Evolutionary conservation across 2,329 filamentous ascomycete genomes (phyloP).

Genomic region (Epichloe elymi): DNA sequence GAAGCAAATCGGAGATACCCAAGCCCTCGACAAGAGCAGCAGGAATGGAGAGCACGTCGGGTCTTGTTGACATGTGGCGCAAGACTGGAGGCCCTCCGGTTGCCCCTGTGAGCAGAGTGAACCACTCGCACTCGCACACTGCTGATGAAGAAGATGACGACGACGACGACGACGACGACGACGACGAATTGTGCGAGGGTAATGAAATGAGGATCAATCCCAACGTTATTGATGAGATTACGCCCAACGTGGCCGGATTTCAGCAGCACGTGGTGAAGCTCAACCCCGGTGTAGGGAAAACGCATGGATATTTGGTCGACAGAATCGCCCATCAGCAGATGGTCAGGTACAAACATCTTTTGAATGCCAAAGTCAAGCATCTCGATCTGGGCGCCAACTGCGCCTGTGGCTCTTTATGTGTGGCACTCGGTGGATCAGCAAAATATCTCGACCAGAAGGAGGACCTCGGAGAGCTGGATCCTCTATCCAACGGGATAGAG

Average conservation of each 20-base stretch:
- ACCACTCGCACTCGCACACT: conserved; percentile 1
- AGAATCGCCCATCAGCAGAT: conserved; percentile 73
- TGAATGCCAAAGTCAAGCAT: conserved; percentile 60
- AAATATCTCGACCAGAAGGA: conserved; percentile 46
- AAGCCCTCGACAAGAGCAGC: conserved; percentile 20
- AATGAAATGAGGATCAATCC: conserved; percentile 49
- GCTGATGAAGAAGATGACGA: background rate
- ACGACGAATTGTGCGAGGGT: conserved; percentile 42
- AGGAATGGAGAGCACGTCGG: conserved; percentile 25
- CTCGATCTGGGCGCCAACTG: conserved; percentile 49
- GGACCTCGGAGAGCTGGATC: conserved; percentile 46
- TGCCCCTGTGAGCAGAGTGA: conserved; percentile 28
- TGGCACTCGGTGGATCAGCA: conserved; percentile 52
- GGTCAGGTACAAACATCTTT: conserved; percentile 63
- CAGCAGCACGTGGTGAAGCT: conserved; percentile 57
- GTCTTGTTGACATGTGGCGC: conserved; percentile 38
- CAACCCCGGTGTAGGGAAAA: conserved; percentile 54
- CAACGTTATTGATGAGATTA: conserved; percentile 52
- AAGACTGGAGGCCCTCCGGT: conserved; percentile 41
- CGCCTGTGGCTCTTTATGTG: conserved; percentile 47
- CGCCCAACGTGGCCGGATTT: conserved; percentile 65
- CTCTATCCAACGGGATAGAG: conserved; percentile 36
- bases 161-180: conserved; percentile 40
- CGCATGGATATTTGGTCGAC: conserved; percentile 53
- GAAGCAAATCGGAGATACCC: conserved; percentile 41